Evolutionary conservation across 345 rosid genomes (phyloP).

Genomic region (Orychophragmus violaceus): DNA sequence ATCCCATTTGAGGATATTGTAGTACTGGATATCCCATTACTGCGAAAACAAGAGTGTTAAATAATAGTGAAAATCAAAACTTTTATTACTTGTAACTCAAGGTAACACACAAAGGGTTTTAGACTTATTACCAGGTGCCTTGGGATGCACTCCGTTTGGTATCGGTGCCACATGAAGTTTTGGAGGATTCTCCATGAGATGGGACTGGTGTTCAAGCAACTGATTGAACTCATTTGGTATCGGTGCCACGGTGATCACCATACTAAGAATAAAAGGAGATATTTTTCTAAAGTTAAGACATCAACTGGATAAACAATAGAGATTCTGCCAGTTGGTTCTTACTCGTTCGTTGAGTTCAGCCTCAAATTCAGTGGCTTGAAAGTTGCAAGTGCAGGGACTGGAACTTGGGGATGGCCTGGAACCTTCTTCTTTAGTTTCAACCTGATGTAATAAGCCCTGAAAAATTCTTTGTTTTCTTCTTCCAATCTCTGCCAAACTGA

Average conservation of each 20-base stretch:
- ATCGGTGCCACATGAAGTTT: constrained; percentile 80
- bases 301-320: background rate
- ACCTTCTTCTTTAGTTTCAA: too few species aligned
- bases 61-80: constrained; percentile 30
- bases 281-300: background rate
- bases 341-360: constrained; percentile 76
- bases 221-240: constrained; percentile 71
- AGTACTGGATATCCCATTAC: constrained; percentile 93
- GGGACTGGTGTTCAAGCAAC: constrained; percentile 85
- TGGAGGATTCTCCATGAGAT: constrained; percentile 76
- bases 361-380: constrained; percentile 74
- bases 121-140: constrained; percentile 80
- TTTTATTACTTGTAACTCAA: too few species aligned
- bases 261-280: constrained; percentile 29
- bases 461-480: constrained; percentile 96
- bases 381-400: background rate
- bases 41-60: constrained; percentile 49
- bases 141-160: constrained; percentile 83
- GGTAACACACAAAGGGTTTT: too few species aligned
- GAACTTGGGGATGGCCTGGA: too few species aligned
- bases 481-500: constrained; percentile 99
- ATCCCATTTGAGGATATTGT: constrained; percentile 79
- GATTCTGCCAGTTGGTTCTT: constrained; percentile 34
- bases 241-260: constrained; percentile 58
- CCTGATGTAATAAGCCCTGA: too few species aligned